Conservation (phyloP, 2,329 filamentous ascomycete species). For the Xylaria sp. region DNA sequence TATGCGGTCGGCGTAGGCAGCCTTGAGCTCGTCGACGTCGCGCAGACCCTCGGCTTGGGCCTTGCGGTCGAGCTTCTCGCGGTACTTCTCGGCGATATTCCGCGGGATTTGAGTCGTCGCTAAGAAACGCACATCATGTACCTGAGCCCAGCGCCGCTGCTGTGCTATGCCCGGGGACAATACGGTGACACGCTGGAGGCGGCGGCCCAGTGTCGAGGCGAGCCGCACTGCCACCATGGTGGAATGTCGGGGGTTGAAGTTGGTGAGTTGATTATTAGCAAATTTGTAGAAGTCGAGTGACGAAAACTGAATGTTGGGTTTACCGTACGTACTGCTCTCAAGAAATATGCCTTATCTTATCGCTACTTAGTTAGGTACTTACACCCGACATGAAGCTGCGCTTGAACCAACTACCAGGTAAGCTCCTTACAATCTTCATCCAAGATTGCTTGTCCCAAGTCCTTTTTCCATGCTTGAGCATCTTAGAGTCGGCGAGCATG, state of each 20-base stretch:
- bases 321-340: background rate
- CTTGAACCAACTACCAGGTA: background rate
- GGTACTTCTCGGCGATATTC: slow-evolving; percentile 84
- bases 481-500: no score
- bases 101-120: slow-evolving; percentile 77
- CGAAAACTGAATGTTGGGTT: background rate
- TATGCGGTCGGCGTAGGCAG: slow-evolving; percentile 88
- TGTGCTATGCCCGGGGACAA: slow-evolving; percentile 40
- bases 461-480: no score
- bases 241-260: background rate
- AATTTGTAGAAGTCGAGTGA: slow-evolving; percentile 2
- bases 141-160: slow-evolving; percentile 89
- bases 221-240: slow-evolving; percentile 34
- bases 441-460: no score
- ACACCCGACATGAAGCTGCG: background rate
- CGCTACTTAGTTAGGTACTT: background rate
- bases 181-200: slow-evolving; percentile 25
- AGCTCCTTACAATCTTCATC: background rate
- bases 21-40: slow-evolving; percentile 79
- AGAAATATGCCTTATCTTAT: slow-evolving; percentile 32
- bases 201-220: slow-evolving; percentile 36
- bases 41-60: slow-evolving; percentile 76
- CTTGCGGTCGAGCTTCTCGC: slow-evolving; percentile 83
- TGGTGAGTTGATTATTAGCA: background rate
- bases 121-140: slow-evolving; percentile 91